Evolutionary conservation across 2,329 filamentous ascomycete genomes (phyloP), one percentile per base, ranked within the genome.

Genomic region (Helotiales sp.): DNA sequence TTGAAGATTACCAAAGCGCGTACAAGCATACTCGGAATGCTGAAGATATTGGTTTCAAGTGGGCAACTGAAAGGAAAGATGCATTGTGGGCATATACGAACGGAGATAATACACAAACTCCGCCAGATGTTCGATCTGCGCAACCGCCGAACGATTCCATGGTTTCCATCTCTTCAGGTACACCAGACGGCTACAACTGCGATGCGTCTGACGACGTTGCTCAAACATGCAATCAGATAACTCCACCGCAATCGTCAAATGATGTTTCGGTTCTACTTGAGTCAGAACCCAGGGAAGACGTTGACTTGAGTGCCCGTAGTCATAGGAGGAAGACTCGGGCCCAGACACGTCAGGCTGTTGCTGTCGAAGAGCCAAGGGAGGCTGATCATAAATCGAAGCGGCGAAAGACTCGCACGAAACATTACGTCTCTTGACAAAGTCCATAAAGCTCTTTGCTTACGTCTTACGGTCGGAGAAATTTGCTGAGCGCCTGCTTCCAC

Each of bases 311-410:
- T 60, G 38, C 24, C 29, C 48, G n/a, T 59, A 22, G 51, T 59
- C 40, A 58, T 46, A 59, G 17, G 56, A 61, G 17, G 56, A 61
- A 47, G 56, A 61, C 47, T 60, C 57, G 54, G 47, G 48, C 48
- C 48, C 31, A 19, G 27, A 51, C 31, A 38, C 51, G 22, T 15
- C 24, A 54, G 25, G 52, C 46, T 58, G 30, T 54, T 51, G 33
- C 42, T 31, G 3, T 53, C 42, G 50, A 57, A 53, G 34, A 22
- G 55, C 50, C 30, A 49, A 54, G 48, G 51, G 55, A 57, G 17
- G 50, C 53, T 52, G 15, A 13, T 36, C 8, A 52, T 57, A 57
- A 49, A 38, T 1, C 46, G 34, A 54, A 58, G 50, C 31, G 34
- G 46, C 55, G 38, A 57, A 57, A 53, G 55, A 36, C 55, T 48